Conservation (phyloP, 139 green algal genomes). For the Micractinium conductrix region DNA sequence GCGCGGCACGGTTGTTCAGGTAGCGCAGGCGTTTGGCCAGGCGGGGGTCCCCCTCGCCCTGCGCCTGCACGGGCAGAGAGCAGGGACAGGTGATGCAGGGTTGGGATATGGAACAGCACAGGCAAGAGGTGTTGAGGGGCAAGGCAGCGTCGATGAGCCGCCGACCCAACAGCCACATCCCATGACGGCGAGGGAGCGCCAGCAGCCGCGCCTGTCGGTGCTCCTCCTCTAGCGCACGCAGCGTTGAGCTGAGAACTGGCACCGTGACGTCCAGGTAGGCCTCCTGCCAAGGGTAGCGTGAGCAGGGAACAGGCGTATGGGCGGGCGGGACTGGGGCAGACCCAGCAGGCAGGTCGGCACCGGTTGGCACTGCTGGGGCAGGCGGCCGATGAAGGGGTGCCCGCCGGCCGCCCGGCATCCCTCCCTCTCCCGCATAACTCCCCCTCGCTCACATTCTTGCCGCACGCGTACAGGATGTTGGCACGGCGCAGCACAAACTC, state of each 20-base stretch:
- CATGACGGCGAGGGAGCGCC: no score
- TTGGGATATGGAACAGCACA: no score
- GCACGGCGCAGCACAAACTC: slow-evolving; percentile 27
- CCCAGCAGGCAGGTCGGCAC: no score
- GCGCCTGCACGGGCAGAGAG: background rate
- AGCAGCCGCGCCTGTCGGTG: slow-evolving; percentile 29
- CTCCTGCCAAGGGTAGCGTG: background rate
- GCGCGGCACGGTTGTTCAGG: background rate
- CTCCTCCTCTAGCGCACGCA: slow-evolving; percentile 42
- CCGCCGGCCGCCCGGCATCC: no score
- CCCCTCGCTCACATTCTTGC: slow-evolving; percentile 21
- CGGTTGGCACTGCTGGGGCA: no score
- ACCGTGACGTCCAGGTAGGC: slow-evolving; percentile 46
- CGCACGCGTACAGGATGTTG: slow-evolving; percentile 31
- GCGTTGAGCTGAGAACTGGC: slow-evolving; percentile 46
- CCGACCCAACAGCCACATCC: no score
- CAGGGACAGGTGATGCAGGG: no score
- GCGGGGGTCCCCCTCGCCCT: background rate
- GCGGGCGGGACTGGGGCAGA: no score
- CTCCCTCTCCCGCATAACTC: background rate
- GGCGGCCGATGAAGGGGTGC: no score
- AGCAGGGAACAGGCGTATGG: background rate
- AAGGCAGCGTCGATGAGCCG: background rate
- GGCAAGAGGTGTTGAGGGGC: no score
- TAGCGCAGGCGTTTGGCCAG: slow-evolving; percentile 25